Conservation (phyloP, 2,329 filamentous ascomycete genomes). For the Pseudogymnoascus sp. region DNA sequence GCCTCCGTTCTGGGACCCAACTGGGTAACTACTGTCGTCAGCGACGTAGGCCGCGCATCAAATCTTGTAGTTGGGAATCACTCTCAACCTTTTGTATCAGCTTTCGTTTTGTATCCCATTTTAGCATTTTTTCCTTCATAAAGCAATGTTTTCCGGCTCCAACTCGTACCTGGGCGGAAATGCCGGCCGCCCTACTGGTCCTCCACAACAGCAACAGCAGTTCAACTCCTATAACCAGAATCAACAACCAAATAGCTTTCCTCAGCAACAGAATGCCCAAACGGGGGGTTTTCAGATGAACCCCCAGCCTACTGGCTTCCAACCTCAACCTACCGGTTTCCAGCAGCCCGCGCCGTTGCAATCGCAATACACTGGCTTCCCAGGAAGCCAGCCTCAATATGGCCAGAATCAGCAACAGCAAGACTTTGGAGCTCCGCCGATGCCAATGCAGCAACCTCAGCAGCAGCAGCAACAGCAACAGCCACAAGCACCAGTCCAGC, state of each 20-base stretch:
- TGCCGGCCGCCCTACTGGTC: constrained; percentile 65
- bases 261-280: constrained; percentile 32
- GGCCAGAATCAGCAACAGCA: constrained; percentile 42
- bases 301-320: constrained; percentile 24
- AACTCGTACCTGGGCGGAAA: constrained; percentile 77
- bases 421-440: constrained; percentile 28
- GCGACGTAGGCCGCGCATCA: constrained; percentile 8
- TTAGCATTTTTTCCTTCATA: constrained; percentile 14
- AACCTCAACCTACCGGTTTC: constrained; percentile 54
- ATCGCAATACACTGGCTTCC: constrained; percentile 55
- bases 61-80: constrained; percentile 4
- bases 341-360: constrained; percentile 43
- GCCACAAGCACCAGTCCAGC: constrained; percentile 52
- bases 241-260: constrained; percentile 23
- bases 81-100: constrained; percentile 12
- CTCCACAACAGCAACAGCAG: constrained; percentile 49
- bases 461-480: constrained; percentile 50
- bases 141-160: constrained; percentile 78
- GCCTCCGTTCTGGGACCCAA: constrained; percentile 6
- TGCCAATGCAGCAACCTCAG: constrained; percentile 34
- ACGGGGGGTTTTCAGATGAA: constrained; percentile 14
- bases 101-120: constrained; percentile 13
- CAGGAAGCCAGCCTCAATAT: constrained; percentile 35
- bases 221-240: constrained; percentile 37
- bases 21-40: constrained; percentile 10